Evolutionary conservation across 352 stramenopile species (phyloP), one percentile per base, ranked within the genome.

Genomic region (Phytopythium sindhum): DNA sequence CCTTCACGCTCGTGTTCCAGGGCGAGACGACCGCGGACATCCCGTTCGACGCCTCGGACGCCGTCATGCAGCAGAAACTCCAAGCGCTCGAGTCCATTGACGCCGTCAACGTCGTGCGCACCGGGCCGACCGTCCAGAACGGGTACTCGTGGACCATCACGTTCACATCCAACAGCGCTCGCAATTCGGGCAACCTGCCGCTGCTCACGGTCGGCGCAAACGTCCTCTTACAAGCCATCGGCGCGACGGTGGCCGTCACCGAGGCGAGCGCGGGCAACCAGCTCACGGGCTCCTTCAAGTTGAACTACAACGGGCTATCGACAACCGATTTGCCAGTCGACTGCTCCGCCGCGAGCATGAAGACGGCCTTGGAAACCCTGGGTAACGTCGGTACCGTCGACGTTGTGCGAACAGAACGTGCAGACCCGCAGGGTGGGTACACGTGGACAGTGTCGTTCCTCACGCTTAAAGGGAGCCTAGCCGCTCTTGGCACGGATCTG

Each of bases 381-480:
- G 60, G 57, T 0, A 77, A 69, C 26, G 70, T 90, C 4, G 84
- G 84, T 0, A 77, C 70, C 2, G 33, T 97, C 5, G 80, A 91
- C 39, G 77, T 97, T 19, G 59, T 72, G 23, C 79, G 92, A 17
- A 78, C 81, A 4, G 57, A 42, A 3, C 75, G 72, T 4, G 71
- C 91, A 5, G 89, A 98, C 67, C 69, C 80, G 7, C 85, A 97
- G 63, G 85, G 84, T 7, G 93, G 93, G 0, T 98, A 94, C 72
- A 98, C 85, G 55, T 99, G 95, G 95, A 96, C 86, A n/a, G 80
- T 99, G 17, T 97, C 89, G 28, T 98, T 98, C 62, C 68, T 96
- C 45, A 93, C 84, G 17, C 52, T 75, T n/a, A 79, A 82, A 61
- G 88, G 87, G 3, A 61, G 69, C 1, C 35, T 93, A 2, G 9